Percentiles rank a stretch among this genome's conserved stretches.
phyloP scores from a whole-genome alignment of 1,284 basidiomycete species.

The Caloboletus inedulis region DNA sequence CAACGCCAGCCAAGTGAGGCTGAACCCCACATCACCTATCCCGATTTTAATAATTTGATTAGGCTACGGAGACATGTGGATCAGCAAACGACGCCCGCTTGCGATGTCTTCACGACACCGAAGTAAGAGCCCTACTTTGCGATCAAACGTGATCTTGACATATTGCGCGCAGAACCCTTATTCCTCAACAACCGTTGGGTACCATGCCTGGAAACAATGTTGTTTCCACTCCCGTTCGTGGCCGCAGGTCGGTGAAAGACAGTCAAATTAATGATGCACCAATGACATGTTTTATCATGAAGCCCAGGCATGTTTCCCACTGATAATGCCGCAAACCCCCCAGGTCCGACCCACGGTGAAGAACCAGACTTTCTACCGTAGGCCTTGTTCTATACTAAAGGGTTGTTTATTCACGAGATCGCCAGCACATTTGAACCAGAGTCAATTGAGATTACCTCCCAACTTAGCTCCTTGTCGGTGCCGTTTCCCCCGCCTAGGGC shows the following conservation, averaged over 20 bases:
- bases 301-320: conserved; percentile 5
- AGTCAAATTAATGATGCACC: neutral
- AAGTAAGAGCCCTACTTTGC: conserved; percentile 5
- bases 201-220: neutral
- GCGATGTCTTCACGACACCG: conserved; percentile 9
- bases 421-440: conserved; percentile 23
- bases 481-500: conserved; percentile 12
- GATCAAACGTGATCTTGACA: neutral
- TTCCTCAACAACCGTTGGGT: neutral
- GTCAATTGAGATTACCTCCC: neutral
- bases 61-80: conserved; percentile 14
- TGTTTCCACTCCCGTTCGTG: neutral
- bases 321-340: neutral
- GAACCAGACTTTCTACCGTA: conserved; percentile 25
- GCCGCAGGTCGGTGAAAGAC: conserved; percentile 13
- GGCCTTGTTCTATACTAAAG: neutral
- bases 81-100: neutral
- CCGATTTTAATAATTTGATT: neutral
- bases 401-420: neutral
- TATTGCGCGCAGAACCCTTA: neutral
- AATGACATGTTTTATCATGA: conserved; percentile 3
- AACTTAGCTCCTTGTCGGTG: neutral
- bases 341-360: conserved; percentile 2
- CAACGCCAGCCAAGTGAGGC: conserved; percentile 23
- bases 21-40: neutral